Conservation (phyloP, 73 alveolate species). For the Tetrahymena thermophila region DNA sequence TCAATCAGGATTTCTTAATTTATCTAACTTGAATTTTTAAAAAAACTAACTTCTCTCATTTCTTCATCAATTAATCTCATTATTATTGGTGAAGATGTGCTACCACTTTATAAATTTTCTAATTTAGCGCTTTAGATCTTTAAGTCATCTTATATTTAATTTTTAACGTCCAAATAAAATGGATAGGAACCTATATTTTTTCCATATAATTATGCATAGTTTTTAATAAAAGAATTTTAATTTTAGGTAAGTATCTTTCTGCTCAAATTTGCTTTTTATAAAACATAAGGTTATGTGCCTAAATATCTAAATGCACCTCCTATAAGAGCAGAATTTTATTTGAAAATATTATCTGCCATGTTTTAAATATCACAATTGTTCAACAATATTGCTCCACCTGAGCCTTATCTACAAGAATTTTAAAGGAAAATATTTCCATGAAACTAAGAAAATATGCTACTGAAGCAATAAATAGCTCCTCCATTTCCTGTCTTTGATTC, state of each 20-base stretch:
- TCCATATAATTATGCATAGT: not conserved
- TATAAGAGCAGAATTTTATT: not conserved
- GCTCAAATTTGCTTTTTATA: not conserved
- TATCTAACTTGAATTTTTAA: not conserved
- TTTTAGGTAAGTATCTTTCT: not conserved
- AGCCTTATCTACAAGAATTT: not conserved
- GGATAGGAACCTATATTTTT: not conserved
- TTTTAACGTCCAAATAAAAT: not conserved
- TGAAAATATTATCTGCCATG: not conserved
- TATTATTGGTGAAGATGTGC: not conserved
- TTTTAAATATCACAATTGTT: not conserved
- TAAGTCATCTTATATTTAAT: not conserved
- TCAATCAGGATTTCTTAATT: not conserved
- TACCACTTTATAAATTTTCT: not conserved
- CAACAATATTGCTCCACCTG: not conserved
- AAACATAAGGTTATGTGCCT: not conserved
- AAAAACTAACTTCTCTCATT: not conserved
- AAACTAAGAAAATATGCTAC: not conserved
- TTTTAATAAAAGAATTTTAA: not conserved
- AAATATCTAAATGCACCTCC: not conserved
- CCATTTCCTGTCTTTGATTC: not conserved
- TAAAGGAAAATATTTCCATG: not conserved
- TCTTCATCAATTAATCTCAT: not conserved
- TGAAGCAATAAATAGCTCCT: not conserved
- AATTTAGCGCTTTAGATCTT: not conserved